Base-by-base conservation (phyloP, 768 basidiomycete species). In the Clathrus columnatus region DNA sequence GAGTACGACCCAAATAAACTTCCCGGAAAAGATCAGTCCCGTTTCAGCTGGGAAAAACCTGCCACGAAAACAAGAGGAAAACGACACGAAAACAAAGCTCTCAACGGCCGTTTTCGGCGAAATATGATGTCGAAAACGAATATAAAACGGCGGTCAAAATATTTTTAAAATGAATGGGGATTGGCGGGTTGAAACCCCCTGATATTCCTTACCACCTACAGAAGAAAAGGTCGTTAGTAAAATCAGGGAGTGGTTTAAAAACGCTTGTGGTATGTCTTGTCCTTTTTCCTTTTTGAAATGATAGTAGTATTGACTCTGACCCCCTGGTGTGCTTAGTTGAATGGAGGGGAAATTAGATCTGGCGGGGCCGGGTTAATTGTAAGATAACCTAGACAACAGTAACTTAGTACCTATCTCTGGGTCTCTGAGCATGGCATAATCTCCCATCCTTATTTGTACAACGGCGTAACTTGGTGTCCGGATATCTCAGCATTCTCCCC, bases 261-360 rank as follows among this genome's bases (percentile, higher is more conserved):
- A 82, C 59, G 81, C 74, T 90, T 57, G 81, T 88, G 57, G 87
- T 90, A 54, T 56, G 82, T 75, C n/a, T n/a, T n/a, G n/a, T n/a
- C n/a, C n/a, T n/a, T n/a, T 21, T 2, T 45, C 5, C 24, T 51
- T 21, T 29, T 5, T 6, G 21, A 21, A 51, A 29, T 28, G 21
- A 10, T 48, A 16, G 30, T n/a, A n/a, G n/a, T 26, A 21, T 41
- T 1, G 48, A 48, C 46, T 28, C 21, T 54, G 7, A 48, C 36
- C 59, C 59, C 53, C 59, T 51, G 24, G 16, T 56, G 42, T 36
- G 36, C 26, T 48, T 58, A 86, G 84, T 70, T 87, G 45, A 83
- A 87, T 61, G 83, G 80, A 17, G 72, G 77, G 56, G 72, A 75
- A 53, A 62, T 87, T 16, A 81, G 76, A 17, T 72, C 76, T 1